Percentiles rank a stretch among this genome's conserved stretches.
phyloP scores from a whole-genome alignment of 495 filamentous ascomycete species.

The Penicillium paxilli region DNA sequence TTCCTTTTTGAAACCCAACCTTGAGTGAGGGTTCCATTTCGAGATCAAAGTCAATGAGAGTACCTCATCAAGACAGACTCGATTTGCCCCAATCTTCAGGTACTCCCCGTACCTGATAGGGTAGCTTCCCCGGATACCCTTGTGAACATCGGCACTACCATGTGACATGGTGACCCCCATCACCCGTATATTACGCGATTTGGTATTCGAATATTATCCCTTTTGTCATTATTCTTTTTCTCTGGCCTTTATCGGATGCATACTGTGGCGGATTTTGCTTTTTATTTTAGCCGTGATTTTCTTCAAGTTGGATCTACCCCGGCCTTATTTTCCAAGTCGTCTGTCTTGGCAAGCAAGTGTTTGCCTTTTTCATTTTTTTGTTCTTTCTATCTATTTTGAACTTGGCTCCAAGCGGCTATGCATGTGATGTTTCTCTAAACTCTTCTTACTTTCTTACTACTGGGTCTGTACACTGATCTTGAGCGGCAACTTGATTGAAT shows the following conservation, averaged over 20 bases:
- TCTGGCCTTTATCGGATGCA: conserved; percentile 21
- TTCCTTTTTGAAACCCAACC: conserved; percentile 5
- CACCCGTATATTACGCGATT: conserved; percentile 8
- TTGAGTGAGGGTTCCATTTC: conserved; percentile 2
- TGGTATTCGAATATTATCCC: neutral
- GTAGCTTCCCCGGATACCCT: no score
- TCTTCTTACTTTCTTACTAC: conserved; percentile 3
- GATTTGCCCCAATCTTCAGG: no score
- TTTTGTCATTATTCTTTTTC: neutral
- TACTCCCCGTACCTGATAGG: no score
- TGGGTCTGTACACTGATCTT: conserved; percentile 3
- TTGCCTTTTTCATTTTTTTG: conserved; percentile 14
- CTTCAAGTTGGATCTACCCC: neutral
- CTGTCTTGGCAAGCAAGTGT: no score
- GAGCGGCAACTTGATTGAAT: conserved; percentile 8
- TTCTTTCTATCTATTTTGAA: neutral
- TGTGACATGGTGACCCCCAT: no score
- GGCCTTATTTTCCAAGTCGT: conserved; percentile 8
- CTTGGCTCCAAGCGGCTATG: conserved; percentile 14
- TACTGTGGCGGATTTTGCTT: conserved; percentile 20
- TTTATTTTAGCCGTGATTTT: conserved; percentile 2
- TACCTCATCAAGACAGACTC: neutral
- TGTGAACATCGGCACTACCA: conserved; percentile 2
- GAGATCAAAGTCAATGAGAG: conserved; percentile 7
- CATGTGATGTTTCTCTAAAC: conserved; percentile 16